These are phyloP conservation scores for Balamuthia mandrillaris DNA, from an alignment of 208 protist species.

Conservation along the genomic window DNA sequence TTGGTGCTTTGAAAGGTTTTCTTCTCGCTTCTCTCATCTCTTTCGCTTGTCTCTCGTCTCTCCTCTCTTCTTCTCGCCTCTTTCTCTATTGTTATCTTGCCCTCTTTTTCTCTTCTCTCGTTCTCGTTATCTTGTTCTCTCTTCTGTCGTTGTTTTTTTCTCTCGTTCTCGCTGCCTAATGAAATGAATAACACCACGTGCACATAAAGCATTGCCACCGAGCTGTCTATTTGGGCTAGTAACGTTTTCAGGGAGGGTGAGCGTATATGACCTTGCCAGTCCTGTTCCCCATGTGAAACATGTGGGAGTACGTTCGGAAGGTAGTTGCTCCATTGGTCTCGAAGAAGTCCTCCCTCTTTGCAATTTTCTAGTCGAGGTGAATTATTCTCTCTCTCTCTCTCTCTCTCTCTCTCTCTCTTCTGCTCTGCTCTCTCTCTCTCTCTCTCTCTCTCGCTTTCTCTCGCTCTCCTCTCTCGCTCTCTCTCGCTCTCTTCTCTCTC, in stretches of 20 bases:
- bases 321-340: slow-evolving; percentile 4
- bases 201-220: too few relatives aligned
- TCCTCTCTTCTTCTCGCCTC: not conserved
- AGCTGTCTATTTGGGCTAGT: slow-evolving; percentile 32
- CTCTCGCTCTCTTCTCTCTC: not conserved
- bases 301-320: not conserved
- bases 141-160: too few relatives aligned
- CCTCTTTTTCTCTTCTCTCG: not conserved
- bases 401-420: not conserved
- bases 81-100: not conserved
- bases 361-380: slow-evolving; percentile 26
- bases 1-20: slow-evolving; percentile 1
- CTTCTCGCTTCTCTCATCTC: not conserved
- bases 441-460: not conserved
- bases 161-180: too few relatives aligned
- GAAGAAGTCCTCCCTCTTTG: slow-evolving; percentile 27
- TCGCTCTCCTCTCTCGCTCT: not conserved
- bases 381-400: too few relatives aligned
- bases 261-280: slow-evolving; percentile 27
- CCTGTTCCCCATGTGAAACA: slow-evolving; percentile 33
- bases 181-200: too few relatives aligned
- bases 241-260: slow-evolving; percentile 13
- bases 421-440: not conserved
- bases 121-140: too few relatives aligned
- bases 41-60: too few relatives aligned